Evolutionary conservation across 495 filamentous ascomycete species (phyloP).

Genomic region (Penicillium parvum): DNA sequence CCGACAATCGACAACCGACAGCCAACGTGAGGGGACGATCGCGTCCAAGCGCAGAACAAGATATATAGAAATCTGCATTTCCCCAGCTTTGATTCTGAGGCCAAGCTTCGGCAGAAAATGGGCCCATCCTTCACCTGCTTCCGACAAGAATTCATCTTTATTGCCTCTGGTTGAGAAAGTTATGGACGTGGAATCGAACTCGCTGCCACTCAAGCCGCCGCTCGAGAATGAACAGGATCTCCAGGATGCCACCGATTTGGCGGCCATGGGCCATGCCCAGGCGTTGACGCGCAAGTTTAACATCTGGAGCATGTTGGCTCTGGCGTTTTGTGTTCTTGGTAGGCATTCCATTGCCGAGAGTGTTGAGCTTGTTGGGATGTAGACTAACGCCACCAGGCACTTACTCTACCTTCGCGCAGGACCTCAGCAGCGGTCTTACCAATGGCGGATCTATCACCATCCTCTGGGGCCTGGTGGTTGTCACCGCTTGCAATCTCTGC

Average conservation of each 20-base stretch:
- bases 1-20: too few relatives aligned
- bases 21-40: slow-evolving; percentile 6
- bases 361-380: too few relatives aligned
- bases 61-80: slow-evolving; percentile 16
- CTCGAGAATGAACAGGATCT: slow-evolving; percentile 33
- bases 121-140: slow-evolving; percentile 10
- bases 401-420: slow-evolving; percentile 46
- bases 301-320: slow-evolving; percentile 44
- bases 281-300: slow-evolving; percentile 46
- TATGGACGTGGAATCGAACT: slow-evolving; percentile 37
- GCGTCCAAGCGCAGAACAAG: neutral
- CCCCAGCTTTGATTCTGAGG: neutral
- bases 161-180: slow-evolving; percentile 11
- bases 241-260: slow-evolving; percentile 48
- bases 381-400: slow-evolving; percentile 22
- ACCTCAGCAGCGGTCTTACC: slow-evolving; percentile 41
- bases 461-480: slow-evolving; percentile 47
- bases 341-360: slow-evolving; percentile 7
- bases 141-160: slow-evolving; percentile 6
- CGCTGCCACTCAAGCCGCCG: slow-evolving; percentile 28
- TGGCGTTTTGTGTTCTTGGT: slow-evolving; percentile 47
- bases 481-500: slow-evolving; percentile 44
- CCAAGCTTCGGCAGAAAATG: slow-evolving; percentile 22
- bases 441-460: slow-evolving; percentile 47
- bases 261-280: slow-evolving; percentile 50